A percentile compares a stretch with the other conserved stretches of the same genome.
phyloP scores from a whole-genome alignment of 495 filamentous ascomycete species.

The Apodospora peruviana region DNA sequence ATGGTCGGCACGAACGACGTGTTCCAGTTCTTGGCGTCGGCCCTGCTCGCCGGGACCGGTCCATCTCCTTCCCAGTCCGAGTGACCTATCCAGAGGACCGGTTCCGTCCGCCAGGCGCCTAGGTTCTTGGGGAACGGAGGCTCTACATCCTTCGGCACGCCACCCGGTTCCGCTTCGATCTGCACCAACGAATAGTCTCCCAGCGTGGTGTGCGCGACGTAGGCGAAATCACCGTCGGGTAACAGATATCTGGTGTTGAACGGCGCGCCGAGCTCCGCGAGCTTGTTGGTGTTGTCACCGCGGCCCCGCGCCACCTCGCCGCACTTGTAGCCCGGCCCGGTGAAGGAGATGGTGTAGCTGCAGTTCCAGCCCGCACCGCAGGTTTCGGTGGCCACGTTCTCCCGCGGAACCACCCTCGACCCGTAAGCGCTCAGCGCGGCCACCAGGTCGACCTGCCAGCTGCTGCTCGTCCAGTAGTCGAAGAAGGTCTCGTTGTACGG shows the following conservation, averaged over 20 bases:
- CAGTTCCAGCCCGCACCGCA: slow-evolving; percentile 28
- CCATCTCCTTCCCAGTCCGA: not conserved
- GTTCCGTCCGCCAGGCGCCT: slow-evolving; percentile 22
- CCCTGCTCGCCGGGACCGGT: slow-evolving; percentile 1
- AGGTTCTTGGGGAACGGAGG: slow-evolving; percentile 17
- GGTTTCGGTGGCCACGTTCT: slow-evolving; percentile 15
- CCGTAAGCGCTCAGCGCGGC: slow-evolving; percentile 7
- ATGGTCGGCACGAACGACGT: slow-evolving; percentile 13
- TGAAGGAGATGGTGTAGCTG: slow-evolving; percentile 21
- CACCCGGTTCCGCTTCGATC: slow-evolving; percentile 6
- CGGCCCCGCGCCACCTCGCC: slow-evolving; percentile 11
- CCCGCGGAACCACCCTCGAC: slow-evolving; percentile 11
- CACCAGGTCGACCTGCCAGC: slow-evolving; percentile 8
- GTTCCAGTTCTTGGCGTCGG: slow-evolving; percentile 4
- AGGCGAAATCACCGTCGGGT: slow-evolving; percentile 17
- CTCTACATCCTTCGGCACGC: not conserved
- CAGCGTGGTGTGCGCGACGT: slow-evolving; percentile 12
- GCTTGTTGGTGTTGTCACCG: slow-evolving; percentile 8
- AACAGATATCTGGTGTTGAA: slow-evolving; percentile 15
- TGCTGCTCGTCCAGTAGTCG: slow-evolving; percentile 23
- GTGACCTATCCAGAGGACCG: slow-evolving; percentile 21
- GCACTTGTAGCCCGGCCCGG: slow-evolving; percentile 25
- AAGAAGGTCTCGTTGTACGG: slow-evolving; percentile 24
- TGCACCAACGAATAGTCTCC: slow-evolving; percentile 20
- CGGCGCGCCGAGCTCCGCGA: slow-evolving; percentile 11